Conservation (phyloP, 23 red algal species). For the Pyropia haitanensis region DNA sequence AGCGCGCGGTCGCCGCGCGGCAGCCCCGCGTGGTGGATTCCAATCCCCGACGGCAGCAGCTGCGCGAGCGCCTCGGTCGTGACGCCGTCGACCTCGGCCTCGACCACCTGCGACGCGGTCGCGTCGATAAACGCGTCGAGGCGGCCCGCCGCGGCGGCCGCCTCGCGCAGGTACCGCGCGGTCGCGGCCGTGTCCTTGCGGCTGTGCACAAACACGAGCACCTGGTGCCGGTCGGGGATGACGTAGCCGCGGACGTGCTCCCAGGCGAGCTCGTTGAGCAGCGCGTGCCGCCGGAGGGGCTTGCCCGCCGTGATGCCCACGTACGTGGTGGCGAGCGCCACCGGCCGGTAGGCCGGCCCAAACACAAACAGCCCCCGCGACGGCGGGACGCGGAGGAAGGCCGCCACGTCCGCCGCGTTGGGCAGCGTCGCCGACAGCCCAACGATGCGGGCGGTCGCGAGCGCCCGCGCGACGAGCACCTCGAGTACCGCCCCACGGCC, state of each 20-base stretch:
- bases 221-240: conserved; percentile 38
- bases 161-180: conserved; percentile 36
- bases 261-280: conserved; percentile 68
- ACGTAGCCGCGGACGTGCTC: conserved; percentile 49
- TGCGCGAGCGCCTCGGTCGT: conserved; percentile 27
- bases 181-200: conserved; percentile 63
- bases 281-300: conserved; percentile 52
- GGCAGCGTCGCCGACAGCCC: conserved; percentile 93
- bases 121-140: conserved; percentile 45
- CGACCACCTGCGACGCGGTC: conserved; percentile 32
- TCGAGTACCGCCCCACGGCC: conserved; percentile 90
- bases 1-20: conserved; percentile 50
- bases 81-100: conserved; percentile 37
- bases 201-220: conserved; percentile 89
- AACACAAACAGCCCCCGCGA: conserved; percentile 67
- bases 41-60: conserved; percentile 54
- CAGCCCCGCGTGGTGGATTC: conserved; percentile 92
- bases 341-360: conserved; percentile 61
- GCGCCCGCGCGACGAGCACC: conserved; percentile 64
- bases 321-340: conserved; percentile 62
- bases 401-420: conserved; percentile 84
- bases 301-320: conserved; percentile 67
- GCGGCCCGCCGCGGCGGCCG: conserved; percentile 53
- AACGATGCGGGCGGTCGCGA: conserved; percentile 44
- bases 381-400: conserved; percentile 57